phyloP scores from a whole-genome alignment of 305 asterid genomes.

The Fraxinus ornus region DNA sequence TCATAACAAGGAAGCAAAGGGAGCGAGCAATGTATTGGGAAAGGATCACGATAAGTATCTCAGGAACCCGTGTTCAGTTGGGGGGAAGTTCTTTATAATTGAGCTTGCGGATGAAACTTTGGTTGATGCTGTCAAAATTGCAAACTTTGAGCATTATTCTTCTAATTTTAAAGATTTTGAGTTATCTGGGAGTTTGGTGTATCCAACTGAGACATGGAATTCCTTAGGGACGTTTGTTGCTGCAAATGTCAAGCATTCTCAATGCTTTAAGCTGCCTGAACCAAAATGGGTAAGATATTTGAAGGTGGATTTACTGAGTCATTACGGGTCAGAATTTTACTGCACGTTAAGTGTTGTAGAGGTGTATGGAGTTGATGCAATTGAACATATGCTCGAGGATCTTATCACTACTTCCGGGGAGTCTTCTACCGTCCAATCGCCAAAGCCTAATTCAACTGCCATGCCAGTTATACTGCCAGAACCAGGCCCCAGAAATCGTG shows the following conservation, averaged over 20 bases:
- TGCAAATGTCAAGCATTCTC: conserved; percentile 81
- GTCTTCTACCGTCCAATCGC: conserved; percentile 34
- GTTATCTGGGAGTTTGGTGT: conserved; percentile 70
- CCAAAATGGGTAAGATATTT: conserved; percentile 91
- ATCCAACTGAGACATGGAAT: conserved; percentile 80
- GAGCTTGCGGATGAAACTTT: conserved; percentile 90
- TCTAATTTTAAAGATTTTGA: conserved; percentile 84
- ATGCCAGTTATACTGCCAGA: conserved; percentile 43
- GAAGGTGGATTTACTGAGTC: conserved; percentile 71
- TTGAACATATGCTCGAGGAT: conserved; percentile 97
- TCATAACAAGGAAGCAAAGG: conserved; percentile 86
- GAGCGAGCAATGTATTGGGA: conserved; percentile 74
- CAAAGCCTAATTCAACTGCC: conserved; percentile 46
- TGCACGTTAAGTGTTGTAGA: conserved; percentile 83
- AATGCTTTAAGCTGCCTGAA: conserved; percentile 77
- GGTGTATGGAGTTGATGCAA: conserved; percentile 94
- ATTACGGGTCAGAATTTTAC: conserved; percentile 94
- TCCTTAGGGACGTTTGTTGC: conserved; percentile 71
- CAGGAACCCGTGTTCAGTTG: conserved; percentile 82
- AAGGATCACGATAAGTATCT: conserved; percentile 90
- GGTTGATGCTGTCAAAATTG: conserved; percentile 81
- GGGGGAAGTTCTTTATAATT: conserved; percentile 63
- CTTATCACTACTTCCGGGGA: conserved; percentile 66
- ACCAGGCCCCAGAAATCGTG: conserved; percentile 31
- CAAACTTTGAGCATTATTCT: conserved; percentile 89